Percentiles rank a stretch among this genome's conserved stretches.
phyloP scores from a whole-genome alignment of 108 stramenopile species.

The Skeletonema menzelii region DNA sequence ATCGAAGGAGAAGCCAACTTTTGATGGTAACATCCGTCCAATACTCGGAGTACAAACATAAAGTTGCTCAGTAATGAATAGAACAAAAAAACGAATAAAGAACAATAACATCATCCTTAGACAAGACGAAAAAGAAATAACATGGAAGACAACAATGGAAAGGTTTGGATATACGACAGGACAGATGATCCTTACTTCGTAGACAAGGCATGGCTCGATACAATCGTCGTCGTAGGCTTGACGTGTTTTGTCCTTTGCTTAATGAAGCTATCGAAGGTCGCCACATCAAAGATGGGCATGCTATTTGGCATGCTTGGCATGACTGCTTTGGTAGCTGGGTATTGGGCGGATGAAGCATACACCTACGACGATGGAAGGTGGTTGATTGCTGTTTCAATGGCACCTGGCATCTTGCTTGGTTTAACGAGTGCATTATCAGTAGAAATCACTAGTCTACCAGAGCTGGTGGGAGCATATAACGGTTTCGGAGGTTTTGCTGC shows the following conservation, averaged over 20 bases:
- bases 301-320: slow-evolving; percentile 60
- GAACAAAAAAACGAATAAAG: no score
- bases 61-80: no score
- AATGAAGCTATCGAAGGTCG: slow-evolving; percentile 56
- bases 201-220: slow-evolving; percentile 60
- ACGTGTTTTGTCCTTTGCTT: slow-evolving; percentile 63
- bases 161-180: neutral
- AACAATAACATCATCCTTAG: neutral
- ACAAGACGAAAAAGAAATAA: neutral
- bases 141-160: neutral
- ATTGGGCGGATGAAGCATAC: slow-evolving; percentile 56
- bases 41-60: no score
- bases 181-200: slow-evolving; percentile 24
- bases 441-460: slow-evolving; percentile 55
- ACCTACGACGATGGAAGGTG: slow-evolving; percentile 55
- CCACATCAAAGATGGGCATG: slow-evolving; percentile 61
- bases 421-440: slow-evolving; percentile 44
- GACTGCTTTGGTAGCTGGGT: slow-evolving; percentile 45
- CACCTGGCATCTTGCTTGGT: slow-evolving; percentile 50
- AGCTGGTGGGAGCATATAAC: slow-evolving; percentile 63
- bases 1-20: no score
- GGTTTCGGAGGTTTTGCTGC: slow-evolving; percentile 63
- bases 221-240: slow-evolving; percentile 55
- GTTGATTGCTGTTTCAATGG: slow-evolving; percentile 59
- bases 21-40: no score